These are phyloP conservation scores for Ustilago vetiveriae DNA, from an alignment of 1,284 basidiomycete species.

Conservation along the genomic window DNA sequence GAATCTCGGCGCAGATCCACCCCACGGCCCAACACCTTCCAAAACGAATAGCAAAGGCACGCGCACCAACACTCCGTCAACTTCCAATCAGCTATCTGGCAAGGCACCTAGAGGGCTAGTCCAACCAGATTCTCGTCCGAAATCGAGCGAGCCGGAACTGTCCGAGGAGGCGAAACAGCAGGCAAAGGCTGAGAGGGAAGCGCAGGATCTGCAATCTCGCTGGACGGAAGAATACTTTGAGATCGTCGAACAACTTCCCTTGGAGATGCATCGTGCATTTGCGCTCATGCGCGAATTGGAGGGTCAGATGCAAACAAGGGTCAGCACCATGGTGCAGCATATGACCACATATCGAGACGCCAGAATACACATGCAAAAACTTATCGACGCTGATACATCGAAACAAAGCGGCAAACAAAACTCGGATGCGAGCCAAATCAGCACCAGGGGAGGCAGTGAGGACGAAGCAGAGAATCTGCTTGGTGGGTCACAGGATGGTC, in stretches of 20 bases:
- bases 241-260: conserved; percentile 82
- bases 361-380: conserved; percentile 18
- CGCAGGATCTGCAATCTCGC: conserved; percentile 42
- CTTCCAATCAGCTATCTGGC: background rate
- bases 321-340: conserved; percentile 17
- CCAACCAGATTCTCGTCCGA: background rate
- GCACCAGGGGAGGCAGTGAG: conserved; percentile 14
- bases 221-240: conserved; percentile 66
- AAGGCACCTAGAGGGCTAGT: conserved; percentile 4
- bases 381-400: background rate
- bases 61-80: conserved; percentile 1
- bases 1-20: background rate
- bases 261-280: conserved; percentile 83
- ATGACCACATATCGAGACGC: conserved; percentile 37
- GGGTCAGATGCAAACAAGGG: conserved; percentile 71
- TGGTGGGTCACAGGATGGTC: conserved; percentile 17
- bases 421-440: background rate
- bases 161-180: conserved; percentile 35
- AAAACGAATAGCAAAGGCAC: conserved; percentile 8
- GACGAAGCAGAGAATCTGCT: conserved; percentile 39
- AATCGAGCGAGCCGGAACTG: conserved; percentile 17
- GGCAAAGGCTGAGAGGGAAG: conserved; percentile 34
- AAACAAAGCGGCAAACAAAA: background rate
- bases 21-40: no score
- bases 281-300: conserved; percentile 83